These are phyloP conservation scores for Fusarium cicatricum DNA, from an alignment of 2,329 filamentous ascomycete genomes.

Conservation along the genomic window DNA sequence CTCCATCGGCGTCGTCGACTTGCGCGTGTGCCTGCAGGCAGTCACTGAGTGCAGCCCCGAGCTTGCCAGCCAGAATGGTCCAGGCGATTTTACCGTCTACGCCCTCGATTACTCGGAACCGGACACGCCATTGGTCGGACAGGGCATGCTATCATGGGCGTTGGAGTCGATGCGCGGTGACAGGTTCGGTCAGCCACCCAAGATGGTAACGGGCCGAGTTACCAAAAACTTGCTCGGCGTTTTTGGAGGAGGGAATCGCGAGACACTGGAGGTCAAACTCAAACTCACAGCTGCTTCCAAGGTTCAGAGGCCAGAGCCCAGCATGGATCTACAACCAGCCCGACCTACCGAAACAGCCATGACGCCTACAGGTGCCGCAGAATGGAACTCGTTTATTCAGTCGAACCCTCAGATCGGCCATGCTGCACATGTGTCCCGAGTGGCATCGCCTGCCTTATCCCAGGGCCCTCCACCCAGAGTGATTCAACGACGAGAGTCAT, in stretches of 20 bases:
- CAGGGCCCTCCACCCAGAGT: constrained; percentile 39
- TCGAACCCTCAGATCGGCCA: constrained; percentile 67
- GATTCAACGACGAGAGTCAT: constrained; percentile 40
- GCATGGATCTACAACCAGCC: constrained; percentile 36
- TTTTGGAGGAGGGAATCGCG: constrained; percentile 82
- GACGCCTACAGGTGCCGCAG: constrained; percentile 69
- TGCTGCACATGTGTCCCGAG: constrained; percentile 46
- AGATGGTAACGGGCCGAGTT: constrained; percentile 88
- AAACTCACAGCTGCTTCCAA: constrained; percentile 82
- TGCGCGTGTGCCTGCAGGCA: constrained; percentile 86
- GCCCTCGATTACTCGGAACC: constrained; percentile 96
- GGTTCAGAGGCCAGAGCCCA: constrained; percentile 47
- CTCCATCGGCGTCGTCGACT: constrained; percentile 86
- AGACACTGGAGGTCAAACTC: constrained; percentile 93
- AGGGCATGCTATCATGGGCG: constrained; percentile 91
- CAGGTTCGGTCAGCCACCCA: constrained; percentile 64
- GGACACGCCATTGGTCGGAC: constrained; percentile 90
- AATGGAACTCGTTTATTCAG: constrained; percentile 82
- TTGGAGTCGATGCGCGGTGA: constrained; percentile 58
- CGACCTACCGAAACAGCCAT: constrained; percentile 48
- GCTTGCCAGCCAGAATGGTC: constrained; percentile 71
- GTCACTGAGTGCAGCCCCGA: constrained; percentile 84
- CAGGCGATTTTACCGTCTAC: constrained; percentile 96
- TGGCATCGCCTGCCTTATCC: constrained; percentile 50
- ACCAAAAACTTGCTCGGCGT: constrained; percentile 85